Evolutionary conservation across 345 rosid species (phyloP).

Genomic region (Mercurialis annua): DNA sequence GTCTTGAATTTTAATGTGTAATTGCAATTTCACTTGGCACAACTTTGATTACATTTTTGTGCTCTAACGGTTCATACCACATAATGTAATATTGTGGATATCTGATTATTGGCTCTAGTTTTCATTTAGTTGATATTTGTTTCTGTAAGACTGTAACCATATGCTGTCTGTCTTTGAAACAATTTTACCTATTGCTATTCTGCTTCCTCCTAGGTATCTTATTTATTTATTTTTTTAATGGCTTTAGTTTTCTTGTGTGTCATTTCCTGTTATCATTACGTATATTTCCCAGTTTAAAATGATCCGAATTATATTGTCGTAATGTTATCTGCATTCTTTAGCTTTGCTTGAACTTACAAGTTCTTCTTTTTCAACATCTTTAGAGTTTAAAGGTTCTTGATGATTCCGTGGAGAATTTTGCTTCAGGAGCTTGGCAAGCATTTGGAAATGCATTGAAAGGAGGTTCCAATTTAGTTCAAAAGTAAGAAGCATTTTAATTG

Average conservation of each 20-base stretch:
- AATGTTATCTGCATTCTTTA: too few relatives aligned
- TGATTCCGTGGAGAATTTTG: conserved; percentile 82
- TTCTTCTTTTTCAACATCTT: conserved; percentile 8
- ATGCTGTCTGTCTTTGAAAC: not conserved
- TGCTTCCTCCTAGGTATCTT: conserved; percentile 5
- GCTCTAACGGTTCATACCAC: not conserved
- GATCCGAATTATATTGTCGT: not conserved
- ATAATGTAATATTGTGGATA: not conserved
- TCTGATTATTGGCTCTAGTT: not conserved
- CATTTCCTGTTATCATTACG: too few relatives aligned
- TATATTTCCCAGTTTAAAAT: too few relatives aligned
- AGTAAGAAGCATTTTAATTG: conserved; percentile 45
- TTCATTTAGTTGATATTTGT: not conserved
- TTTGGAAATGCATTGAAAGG: conserved; percentile 83
- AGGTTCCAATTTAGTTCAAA: conserved; percentile 67
- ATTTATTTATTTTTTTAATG: not conserved
- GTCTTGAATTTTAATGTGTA: conserved; percentile 1
- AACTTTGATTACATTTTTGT: not conserved
- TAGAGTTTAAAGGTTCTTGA: conserved; percentile 92
- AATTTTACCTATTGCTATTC: not conserved
- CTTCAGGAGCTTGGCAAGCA: conserved; percentile 97
- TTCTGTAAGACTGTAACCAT: not conserved
- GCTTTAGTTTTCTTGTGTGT: not conserved
- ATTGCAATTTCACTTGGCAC: not conserved
- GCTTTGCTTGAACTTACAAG: too few relatives aligned